Conservation (phyloP, 176 grass and related monocot genomes). For the Musa troglodytarum region DNA sequence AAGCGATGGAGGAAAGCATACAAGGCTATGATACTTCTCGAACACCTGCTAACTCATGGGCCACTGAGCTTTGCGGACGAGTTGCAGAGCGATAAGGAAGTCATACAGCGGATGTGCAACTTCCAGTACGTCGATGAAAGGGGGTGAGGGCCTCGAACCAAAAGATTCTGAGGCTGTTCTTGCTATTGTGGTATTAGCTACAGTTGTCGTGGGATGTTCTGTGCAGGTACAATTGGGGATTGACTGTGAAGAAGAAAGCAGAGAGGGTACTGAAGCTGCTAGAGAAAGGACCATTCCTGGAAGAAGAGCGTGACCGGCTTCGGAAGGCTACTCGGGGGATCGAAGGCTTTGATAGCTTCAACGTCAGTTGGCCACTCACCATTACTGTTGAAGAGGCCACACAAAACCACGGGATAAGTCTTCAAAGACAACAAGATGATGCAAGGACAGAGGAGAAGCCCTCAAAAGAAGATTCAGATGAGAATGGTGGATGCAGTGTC, state of each 20-base stretch:
- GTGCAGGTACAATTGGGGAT: constrained; percentile 78
- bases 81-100: constrained; percentile 45
- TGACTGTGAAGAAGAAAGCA: constrained; percentile 58
- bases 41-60: constrained; percentile 70
- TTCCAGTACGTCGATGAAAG: constrained; percentile 82
- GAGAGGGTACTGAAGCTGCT: constrained; percentile 77
- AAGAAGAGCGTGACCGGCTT: constrained; percentile 60
- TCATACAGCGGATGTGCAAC: constrained; percentile 35
- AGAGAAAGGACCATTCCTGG: constrained; percentile 57
- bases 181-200: no score
- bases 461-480: neutral
- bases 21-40: constrained; percentile 70
- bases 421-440: constrained; percentile 20
- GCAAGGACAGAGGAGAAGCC: constrained; percentile 34
- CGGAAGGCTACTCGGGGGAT: constrained; percentile 54
- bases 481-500: neutral
- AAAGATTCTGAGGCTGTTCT: no score
- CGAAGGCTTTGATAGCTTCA: constrained; percentile 73
- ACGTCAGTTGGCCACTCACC: constrained; percentile 19
- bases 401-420: constrained; percentile 29
- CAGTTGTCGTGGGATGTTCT: no score
- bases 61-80: constrained; percentile 54
- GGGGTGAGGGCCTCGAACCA: constrained; percentile 30
- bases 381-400: constrained; percentile 6
- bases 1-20: constrained; percentile 73